These are phyloP conservation scores for Amaranthus hypochondriacus DNA, from an alignment of 148 eudicot genomes.

Conservation along the genomic window DNA sequence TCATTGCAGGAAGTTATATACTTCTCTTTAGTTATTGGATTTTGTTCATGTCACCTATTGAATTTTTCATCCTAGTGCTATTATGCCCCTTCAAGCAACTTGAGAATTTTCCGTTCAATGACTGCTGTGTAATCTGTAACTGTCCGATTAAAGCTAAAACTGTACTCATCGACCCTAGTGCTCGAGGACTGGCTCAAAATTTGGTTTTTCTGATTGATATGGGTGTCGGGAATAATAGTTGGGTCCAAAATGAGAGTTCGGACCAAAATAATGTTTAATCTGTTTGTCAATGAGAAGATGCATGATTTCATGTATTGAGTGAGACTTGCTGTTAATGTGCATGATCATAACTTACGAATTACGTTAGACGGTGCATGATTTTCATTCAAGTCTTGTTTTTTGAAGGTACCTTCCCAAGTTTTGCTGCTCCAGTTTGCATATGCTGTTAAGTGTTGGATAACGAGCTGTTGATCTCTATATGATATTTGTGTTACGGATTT, in stretches of 20 bases:
- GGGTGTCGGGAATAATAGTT: neutral
- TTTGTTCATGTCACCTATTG: too few relatives aligned
- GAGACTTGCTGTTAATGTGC: neutral
- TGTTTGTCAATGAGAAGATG: neutral
- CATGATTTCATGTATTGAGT: neutral
- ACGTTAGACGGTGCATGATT: too few relatives aligned
- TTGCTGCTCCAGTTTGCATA: neutral
- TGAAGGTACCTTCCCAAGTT: neutral
- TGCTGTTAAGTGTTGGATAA: neutral
- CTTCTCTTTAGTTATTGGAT: neutral
- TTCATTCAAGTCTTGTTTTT: constrained; percentile 1
- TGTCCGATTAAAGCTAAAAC: neutral
- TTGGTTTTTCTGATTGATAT: neutral
- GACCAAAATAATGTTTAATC: too few relatives aligned
- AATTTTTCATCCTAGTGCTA: neutral
- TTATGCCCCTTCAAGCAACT: neutral
- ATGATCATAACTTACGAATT: too few relatives aligned
- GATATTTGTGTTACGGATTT: neutral
- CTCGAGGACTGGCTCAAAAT: neutral
- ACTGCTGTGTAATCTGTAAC: neutral
- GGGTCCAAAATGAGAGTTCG: too few relatives aligned
- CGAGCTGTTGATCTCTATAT: neutral
- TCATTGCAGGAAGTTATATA: neutral
- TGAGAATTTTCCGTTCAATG: neutral
- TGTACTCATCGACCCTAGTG: neutral